A percentile compares a stretch with the other conserved stretches of the same genome.
Conservation (phyloP, 1,284 basidiomycete species). For the Sphagnurus paluster region DNA sequence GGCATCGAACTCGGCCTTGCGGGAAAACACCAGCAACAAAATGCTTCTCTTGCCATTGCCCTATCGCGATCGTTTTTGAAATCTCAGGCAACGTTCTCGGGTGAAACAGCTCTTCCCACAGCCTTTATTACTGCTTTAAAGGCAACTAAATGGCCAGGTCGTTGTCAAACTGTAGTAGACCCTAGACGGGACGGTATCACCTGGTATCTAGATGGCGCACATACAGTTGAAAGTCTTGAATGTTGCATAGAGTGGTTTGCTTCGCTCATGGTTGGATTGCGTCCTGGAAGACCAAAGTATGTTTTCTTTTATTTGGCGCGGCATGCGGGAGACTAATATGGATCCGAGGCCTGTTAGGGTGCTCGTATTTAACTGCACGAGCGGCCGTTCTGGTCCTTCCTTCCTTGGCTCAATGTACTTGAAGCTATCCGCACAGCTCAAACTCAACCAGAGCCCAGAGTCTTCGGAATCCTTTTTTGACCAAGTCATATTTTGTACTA, state of each 20-base stretch:
- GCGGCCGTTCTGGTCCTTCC: slow-evolving; percentile 76
- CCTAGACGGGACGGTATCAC: slow-evolving; percentile 50
- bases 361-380: slow-evolving; percentile 96
- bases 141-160: slow-evolving; percentile 89
- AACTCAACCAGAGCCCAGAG: slow-evolving; percentile 37
- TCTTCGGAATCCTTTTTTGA: slow-evolving; percentile 64
- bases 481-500: slow-evolving; percentile 92
- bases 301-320: not conserved
- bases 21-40: slow-evolving; percentile 88
- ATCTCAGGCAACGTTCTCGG: slow-evolving; percentile 29
- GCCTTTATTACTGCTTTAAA: slow-evolving; percentile 66
- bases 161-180: slow-evolving; percentile 85
- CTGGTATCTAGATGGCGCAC: slow-evolving; percentile 96
- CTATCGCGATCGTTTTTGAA: slow-evolving; percentile 74
- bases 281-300: slow-evolving; percentile 24
- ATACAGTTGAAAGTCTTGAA: slow-evolving; percentile 88
- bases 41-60: slow-evolving; percentile 86
- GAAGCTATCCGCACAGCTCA: slow-evolving; percentile 47
- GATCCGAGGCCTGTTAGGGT: slow-evolving; percentile 41
- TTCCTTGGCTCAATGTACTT: slow-evolving; percentile 70
- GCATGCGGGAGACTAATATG: not conserved
- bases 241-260: slow-evolving; percentile 90
- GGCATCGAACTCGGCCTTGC: slow-evolving; percentile 75
- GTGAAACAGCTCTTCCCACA: slow-evolving; percentile 43
- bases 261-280: slow-evolving; percentile 49